Base-by-base conservation (phyloP, 176 grass and related monocot species). In the Dactylis glomerata region DNA sequence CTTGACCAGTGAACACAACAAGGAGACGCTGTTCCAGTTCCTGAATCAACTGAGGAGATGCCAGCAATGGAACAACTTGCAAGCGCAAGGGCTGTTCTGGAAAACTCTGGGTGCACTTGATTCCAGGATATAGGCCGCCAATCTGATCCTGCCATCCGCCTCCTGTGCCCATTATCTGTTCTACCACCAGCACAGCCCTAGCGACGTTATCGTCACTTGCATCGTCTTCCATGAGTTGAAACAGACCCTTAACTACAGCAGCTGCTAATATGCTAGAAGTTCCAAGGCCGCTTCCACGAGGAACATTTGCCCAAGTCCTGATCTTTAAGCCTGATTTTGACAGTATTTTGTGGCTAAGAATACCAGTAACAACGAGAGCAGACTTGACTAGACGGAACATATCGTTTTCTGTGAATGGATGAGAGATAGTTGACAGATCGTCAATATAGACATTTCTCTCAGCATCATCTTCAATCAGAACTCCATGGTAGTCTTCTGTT, bases 111-210 rank as follows among this genome's bases (percentile, higher is more conserved):
- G 92, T 92, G 72, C 89, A 93, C 38, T 98, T 98, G 88, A 98
- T 95, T 57, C 96, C 96, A 20, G 91, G 91, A 73, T 95, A 98
- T 14, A 98, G 62, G 44, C 89, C 96, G 33, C 96, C 96, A 51
- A 98, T 93, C 76, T 98, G 96, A 82, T 98, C 96, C 71, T 98
- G 96, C 96, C 96, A 98, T 10, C 96, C 96, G 47, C 96, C 96
- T 23, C 96, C 93, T 3, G 96, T 95, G 26, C 96, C 96, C 96
- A 98, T 98, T 86, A 95, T 85, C 82, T 98, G 93, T 27, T 95
- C 96, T 65, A 92, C 75, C 45, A 95, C 87, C 75, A 98, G 82
- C 77, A 98, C 93, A 77, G 88, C 88, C 77, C 91, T 92, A 45
- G 89, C 93, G 68, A 98, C 89, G 86, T 82, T 93, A 33, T 90